Conservation (phyloP, 129 eudicot genomes). For the Flaveria linearis region DNA sequence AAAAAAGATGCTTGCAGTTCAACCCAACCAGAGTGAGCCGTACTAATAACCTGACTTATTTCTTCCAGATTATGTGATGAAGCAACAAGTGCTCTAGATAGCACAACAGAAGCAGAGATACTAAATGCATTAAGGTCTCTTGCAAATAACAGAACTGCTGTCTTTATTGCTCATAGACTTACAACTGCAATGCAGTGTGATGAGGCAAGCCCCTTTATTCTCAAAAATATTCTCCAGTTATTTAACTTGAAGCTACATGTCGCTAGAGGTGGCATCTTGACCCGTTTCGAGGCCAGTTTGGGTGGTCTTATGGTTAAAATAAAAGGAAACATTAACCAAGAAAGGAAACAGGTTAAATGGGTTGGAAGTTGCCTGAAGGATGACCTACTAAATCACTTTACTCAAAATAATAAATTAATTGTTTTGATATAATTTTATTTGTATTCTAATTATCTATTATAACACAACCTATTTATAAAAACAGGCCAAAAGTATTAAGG, state of each 20-base stretch:
- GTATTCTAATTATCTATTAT: not conserved
- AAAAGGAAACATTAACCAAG: not conserved
- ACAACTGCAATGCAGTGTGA: conserved; percentile 99
- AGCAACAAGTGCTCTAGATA: conserved; percentile 98
- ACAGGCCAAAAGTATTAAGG: not conserved
- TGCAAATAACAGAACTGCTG: conserved; percentile 72
- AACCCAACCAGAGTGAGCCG: not conserved
- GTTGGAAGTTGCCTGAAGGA: not conserved
- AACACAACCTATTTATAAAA: not conserved
- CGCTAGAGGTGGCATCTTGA: not conserved
- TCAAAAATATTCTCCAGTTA: not conserved
- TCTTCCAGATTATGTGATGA: conserved; percentile 87
- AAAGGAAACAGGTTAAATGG: not conserved
- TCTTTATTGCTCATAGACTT: conserved; percentile 96
- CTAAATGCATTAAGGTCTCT: conserved; percentile 81
- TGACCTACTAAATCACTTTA: conserved; percentile 2
- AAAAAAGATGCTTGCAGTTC: no score
- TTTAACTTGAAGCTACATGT: not conserved
- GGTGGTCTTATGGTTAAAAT: not conserved
- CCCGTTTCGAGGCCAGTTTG: not conserved
- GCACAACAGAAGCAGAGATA: conserved; percentile 96
- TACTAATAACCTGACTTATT: not conserved
- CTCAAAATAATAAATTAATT: not conserved
- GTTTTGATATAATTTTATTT: no score
- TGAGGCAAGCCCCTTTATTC: conserved; percentile 47